These are phyloP conservation scores for Psilocybe azurescens DNA, from an alignment of 768 basidiomycete species.

Conservation along the genomic window DNA sequence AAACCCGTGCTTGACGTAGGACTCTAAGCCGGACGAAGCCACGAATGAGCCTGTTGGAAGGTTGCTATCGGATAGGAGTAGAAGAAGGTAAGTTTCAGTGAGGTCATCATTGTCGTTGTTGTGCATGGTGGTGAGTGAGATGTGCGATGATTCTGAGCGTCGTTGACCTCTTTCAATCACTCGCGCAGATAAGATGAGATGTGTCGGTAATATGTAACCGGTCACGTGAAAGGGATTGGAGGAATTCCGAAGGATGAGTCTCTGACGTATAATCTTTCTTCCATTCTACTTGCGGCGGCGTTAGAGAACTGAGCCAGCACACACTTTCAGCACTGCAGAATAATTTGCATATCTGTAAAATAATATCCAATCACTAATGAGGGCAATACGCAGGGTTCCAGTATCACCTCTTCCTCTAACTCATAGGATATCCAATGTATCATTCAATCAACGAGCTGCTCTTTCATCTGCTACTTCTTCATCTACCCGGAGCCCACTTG, in stretches of 20 bases:
- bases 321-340: neutral
- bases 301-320: constrained; percentile 17
- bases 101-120: constrained; percentile 41
- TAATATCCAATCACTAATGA: constrained; percentile 28
- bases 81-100: constrained; percentile 58
- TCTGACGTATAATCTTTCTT: constrained; percentile 15
- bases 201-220: constrained; percentile 2
- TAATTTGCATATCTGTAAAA: neutral
- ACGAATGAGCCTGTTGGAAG: constrained; percentile 98
- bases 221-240: constrained; percentile 17
- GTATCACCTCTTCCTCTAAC: constrained; percentile 21
- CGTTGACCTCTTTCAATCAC: neutral
- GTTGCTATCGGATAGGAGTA: constrained; percentile 89
- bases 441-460: constrained; percentile 22
- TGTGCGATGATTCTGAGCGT: neutral
- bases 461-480: constrained; percentile 25
- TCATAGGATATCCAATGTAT: constrained; percentile 14
- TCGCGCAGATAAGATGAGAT: constrained; percentile 22
- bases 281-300: constrained; percentile 28
- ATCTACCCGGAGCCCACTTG: constrained; percentile 11
- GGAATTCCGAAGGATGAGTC: constrained; percentile 17
- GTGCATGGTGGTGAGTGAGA: constrained; percentile 10
- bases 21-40: constrained; percentile 92
- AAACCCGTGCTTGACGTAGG: constrained; percentile 88
- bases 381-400: constrained; percentile 33